Base-by-base conservation (phyloP, 2,329 filamentous ascomycete genomes). In the Botryotinia calthae region DNA sequence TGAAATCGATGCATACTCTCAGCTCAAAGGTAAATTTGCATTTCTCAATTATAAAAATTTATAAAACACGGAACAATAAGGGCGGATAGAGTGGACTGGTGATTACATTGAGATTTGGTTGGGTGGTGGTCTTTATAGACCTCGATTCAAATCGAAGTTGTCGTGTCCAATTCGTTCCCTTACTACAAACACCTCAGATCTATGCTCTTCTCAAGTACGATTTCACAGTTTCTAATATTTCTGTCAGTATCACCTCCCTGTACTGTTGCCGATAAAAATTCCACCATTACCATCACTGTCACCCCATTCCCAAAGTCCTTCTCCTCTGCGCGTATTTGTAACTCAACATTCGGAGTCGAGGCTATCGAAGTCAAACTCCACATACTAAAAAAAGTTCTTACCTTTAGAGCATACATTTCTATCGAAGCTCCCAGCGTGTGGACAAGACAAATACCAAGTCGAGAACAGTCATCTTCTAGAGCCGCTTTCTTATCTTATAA, bases 121-220 rank as follows among this genome's bases (percentile, higher is more conserved):
- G 4, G 9, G 22, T 14, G 6, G 46, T 14, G 10, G 9, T 25
- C 10, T n/a, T 5, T n/a, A 25, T 4, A 22, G 25, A n/a, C 22
- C 2, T n/a, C 3, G 0, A 14, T 14, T 51, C 22, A 48, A 12
- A 25, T 25, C 1, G 10, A 25, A 25, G 4, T n/a, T 12, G 12
- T 6, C 7, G 4, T 51, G 10, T 14, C 5, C 0, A n/a, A n/a
- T 4, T 3, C 16, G 18, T 7, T 7, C 4, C 42, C 16, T 44
- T 20, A 6, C 42, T 44, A 20, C 42, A 18, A 44, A 44, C 16
- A 44, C 48, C 48, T n/a, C 25, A n/a, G 48, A 51, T 51, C 25
- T 14, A 51, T 14, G 25, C 12, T 1, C 48, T 51, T 25, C 25
- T 14, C 25, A n/a, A 7, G n/a, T 16, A 14, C 4, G 25, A n/a